These are phyloP conservation scores for Hemileccinum rubropunctum DNA, from an alignment of 768 basidiomycete genomes.

Conservation along the genomic window DNA sequence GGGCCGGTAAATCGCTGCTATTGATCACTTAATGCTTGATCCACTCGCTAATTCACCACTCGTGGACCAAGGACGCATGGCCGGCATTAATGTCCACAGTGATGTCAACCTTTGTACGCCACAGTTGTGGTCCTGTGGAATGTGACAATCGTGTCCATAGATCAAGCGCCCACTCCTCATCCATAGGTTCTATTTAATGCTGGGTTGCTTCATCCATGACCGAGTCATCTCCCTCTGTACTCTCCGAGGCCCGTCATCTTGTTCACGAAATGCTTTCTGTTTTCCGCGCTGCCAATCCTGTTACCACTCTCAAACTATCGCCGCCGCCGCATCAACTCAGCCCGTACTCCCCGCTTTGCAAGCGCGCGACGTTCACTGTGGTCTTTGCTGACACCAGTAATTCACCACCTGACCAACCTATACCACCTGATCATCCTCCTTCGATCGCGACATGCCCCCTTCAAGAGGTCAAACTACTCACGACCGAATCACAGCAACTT, in stretches of 20 bases:
- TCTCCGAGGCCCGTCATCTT: not conserved
- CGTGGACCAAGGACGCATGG: no score
- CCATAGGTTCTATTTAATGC: slow-evolving; percentile 17
- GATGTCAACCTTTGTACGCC: slow-evolving; percentile 7
- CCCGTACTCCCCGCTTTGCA: slow-evolving; percentile 1
- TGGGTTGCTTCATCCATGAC: not conserved
- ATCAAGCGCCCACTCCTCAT: not conserved
- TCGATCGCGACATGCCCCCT: not conserved
- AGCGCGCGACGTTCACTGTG: not conserved
- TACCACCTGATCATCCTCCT: not conserved
- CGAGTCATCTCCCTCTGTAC: not conserved
- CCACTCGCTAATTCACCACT: no score
- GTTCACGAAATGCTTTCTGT: slow-evolving; percentile 12
- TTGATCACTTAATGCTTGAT: no score
- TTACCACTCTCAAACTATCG: slow-evolving; percentile 3
- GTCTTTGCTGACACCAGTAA: slow-evolving; percentile 2
- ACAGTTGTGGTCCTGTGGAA: no score
- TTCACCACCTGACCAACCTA: not conserved
- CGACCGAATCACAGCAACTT: not conserved
- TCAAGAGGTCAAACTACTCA: not conserved
- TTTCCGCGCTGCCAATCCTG: no score
- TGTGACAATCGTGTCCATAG: slow-evolving; percentile 11
- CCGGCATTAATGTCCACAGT: slow-evolving; percentile 3
- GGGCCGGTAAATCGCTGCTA: no score
- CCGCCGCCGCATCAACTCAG: not conserved